Percentiles rank a stretch among this genome's conserved stretches.
These are phyloP conservation scores for Komagataella kurtzmanii DNA, from an alignment of 805 yeast genomes.

Conservation along the genomic window DNA sequence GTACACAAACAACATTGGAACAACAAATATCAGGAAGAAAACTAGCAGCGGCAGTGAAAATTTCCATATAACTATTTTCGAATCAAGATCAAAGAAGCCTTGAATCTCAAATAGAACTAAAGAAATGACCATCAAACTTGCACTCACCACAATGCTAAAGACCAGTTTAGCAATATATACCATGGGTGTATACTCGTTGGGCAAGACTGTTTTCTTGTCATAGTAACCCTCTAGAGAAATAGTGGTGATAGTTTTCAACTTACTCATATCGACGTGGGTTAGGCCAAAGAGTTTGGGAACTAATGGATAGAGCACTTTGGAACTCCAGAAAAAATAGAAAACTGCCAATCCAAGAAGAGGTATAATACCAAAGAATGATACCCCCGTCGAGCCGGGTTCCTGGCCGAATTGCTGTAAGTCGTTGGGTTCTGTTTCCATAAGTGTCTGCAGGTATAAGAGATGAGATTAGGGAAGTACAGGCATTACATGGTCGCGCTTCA, in stretches of 20 bases:
- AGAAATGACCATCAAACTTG: constrained; percentile 11
- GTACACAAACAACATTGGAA: constrained; percentile 22
- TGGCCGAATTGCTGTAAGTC: not conserved
- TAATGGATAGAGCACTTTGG: constrained; percentile 2
- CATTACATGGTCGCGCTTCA: not conserved
- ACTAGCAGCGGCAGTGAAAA: constrained; percentile 24
- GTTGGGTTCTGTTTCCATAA: not conserved
- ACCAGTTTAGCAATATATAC: not conserved
- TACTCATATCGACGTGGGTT: constrained; percentile 1
- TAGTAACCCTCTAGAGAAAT: not conserved
- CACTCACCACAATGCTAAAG: constrained; percentile 8
- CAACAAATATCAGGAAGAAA: constrained; percentile 23
- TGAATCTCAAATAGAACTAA: constrained; percentile 15
- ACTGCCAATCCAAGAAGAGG: constrained; percentile 5
- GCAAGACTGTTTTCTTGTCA: not conserved
- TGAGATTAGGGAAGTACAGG: not conserved
- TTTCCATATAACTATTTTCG: constrained; percentile 22
- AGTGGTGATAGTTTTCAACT: not conserved
- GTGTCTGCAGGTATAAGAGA: not conserved
- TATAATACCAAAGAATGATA: constrained; percentile 4
- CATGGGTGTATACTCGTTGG: not conserved
- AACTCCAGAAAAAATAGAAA: constrained; percentile 1
- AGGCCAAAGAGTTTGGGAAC: constrained; percentile 6
- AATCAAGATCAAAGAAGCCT: constrained; percentile 9
- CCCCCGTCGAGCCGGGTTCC: not conserved